phyloP scores from a whole-genome alignment of 1,139 yeast species.

The Ogataea hybrid region DNA sequence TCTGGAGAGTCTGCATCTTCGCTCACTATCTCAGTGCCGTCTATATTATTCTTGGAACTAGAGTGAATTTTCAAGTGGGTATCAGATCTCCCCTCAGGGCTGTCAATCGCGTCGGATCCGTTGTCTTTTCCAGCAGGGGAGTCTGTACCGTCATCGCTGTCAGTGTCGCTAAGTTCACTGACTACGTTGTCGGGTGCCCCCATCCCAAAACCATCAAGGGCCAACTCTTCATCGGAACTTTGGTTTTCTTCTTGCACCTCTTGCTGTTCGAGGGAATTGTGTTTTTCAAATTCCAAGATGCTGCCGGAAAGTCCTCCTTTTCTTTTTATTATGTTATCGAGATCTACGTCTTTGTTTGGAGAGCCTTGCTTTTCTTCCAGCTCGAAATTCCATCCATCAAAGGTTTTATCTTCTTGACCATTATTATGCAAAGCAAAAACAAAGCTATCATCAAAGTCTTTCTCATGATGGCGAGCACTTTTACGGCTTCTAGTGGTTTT shows the following conservation, averaged over 20 bases:
- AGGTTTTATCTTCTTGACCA: conserved; percentile 47
- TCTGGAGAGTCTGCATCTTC: conserved; percentile 62
- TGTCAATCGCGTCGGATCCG: too few relatives aligned
- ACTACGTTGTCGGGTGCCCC: conserved; percentile 41
- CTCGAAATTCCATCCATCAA: conserved; percentile 84
- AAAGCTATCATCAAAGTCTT: conserved; percentile 70
- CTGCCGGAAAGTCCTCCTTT: conserved; percentile 64
- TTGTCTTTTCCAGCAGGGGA: too few relatives aligned
- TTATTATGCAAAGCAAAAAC: conserved; percentile 61
- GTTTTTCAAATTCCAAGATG: conserved; percentile 34
- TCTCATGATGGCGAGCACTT: conserved; percentile 18
- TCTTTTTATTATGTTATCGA: conserved; percentile 80
- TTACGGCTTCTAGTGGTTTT: conserved; percentile 23
- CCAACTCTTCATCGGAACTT: conserved; percentile 49
- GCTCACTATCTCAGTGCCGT: conserved; percentile 17
- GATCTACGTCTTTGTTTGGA: conserved; percentile 63
- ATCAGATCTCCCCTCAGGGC: too few relatives aligned
- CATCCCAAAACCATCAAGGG: conserved; percentile 75
- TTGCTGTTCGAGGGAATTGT: too few relatives aligned
- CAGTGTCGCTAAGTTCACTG: conserved; percentile 33
- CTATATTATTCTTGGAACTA: too few relatives aligned
- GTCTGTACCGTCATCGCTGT: conserved; percentile 22
- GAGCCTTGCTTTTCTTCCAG: conserved; percentile 39
- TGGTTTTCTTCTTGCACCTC: conserved; percentile 16
- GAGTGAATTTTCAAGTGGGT: too few relatives aligned